These are phyloP conservation scores for Ochromonas danica DNA, from an alignment of 108 stramenopile species.

Conservation along the genomic window DNA sequence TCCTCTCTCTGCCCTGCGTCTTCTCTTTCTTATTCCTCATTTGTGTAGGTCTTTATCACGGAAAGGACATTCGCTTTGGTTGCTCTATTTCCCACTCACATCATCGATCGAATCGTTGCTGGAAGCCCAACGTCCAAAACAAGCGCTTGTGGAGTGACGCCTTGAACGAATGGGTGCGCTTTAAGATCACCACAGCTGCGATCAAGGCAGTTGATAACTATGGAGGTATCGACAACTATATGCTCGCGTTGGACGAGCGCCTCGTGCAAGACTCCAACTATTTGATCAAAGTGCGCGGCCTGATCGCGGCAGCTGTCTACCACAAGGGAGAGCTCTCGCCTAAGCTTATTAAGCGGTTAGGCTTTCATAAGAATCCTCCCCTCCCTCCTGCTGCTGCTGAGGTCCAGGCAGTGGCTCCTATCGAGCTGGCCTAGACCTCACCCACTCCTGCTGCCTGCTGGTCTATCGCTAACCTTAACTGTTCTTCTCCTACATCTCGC, in stretches of 20 bases:
- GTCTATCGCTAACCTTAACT: too few species aligned
- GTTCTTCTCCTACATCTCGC: too few species aligned
- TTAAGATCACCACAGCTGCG: conserved; percentile 24
- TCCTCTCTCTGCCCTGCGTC: background rate
- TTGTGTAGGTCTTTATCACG: conserved; percentile 33
- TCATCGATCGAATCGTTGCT: background rate
- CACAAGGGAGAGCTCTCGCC: background rate
- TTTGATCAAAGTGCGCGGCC: conserved; percentile 1
- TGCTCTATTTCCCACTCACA: conserved; percentile 26
- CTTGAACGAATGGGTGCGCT: conserved; percentile 34
- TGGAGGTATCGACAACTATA: conserved; percentile 30
- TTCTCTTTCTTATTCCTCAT: background rate
- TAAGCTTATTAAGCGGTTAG: conserved; percentile 7
- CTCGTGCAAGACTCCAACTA: conserved; percentile 30
- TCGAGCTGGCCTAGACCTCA: too few species aligned
- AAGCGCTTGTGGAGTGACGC: conserved; percentile 34
- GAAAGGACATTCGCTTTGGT: conserved; percentile 20
- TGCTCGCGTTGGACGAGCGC: conserved; percentile 28
- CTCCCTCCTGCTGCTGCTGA: background rate
- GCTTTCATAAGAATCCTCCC: conserved; percentile 26
- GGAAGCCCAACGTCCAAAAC: conserved; percentile 21
- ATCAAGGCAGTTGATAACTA: conserved; percentile 10
- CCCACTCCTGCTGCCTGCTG: too few species aligned
- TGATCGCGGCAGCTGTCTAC: background rate
- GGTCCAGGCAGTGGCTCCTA: background rate